Evolutionary conservation across 202 grass and related monocot genomes (phyloP), one percentile per base, ranked within the genome.

Genomic region (Thinopyrum obtusiflorum): DNA sequence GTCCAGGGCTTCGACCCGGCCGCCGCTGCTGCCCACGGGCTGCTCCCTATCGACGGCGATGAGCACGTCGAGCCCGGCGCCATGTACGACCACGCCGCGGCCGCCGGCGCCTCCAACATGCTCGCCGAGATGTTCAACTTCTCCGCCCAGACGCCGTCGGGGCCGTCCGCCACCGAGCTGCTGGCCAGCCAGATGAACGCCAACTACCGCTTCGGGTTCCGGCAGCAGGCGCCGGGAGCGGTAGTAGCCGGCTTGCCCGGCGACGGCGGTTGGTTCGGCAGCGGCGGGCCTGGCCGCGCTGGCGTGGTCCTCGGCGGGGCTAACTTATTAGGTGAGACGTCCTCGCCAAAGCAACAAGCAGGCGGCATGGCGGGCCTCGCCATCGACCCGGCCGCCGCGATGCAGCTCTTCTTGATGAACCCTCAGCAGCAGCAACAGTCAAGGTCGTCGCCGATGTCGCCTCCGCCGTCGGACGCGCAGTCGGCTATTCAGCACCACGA

Each of bases 381-480:
- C 78, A 83, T 90, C 39, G 90, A 93, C 42, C 87, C 97, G 3
- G 90, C 93, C 25, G 88, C 93, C 3, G 97, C 92, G 62, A 99
- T 99, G 93, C 97, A 99, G 75, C 86, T 99, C 15, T 99, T 99
- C 80, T 13, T 99, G 35, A 99, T 99, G 92, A 99, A 99, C 76
- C 93, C 97, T 0, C 86, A 90, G 26, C 88, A 87, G 70, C 91
- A 85, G 3, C 91, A 85, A 2, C 90, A 85, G 14, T 90, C 80
- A 0, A 72, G 89, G 60, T 93, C 90, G 26, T 91, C 93, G 12
- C 85, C 90, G 17, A 62, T 93, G 26, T 86, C 93, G 18, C 88
- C 91, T 29, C 92, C 85, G 5, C 82, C 89, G 44, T 84, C 88
- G 59, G 86, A 86, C 60, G 77, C 86, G 10, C 92, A 87, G 61